Percentiles rank a stretch among this genome's conserved stretches.
Conservation (phyloP, 1,284 basidiomycete genomes). For the Amylostereum areolatum region DNA sequence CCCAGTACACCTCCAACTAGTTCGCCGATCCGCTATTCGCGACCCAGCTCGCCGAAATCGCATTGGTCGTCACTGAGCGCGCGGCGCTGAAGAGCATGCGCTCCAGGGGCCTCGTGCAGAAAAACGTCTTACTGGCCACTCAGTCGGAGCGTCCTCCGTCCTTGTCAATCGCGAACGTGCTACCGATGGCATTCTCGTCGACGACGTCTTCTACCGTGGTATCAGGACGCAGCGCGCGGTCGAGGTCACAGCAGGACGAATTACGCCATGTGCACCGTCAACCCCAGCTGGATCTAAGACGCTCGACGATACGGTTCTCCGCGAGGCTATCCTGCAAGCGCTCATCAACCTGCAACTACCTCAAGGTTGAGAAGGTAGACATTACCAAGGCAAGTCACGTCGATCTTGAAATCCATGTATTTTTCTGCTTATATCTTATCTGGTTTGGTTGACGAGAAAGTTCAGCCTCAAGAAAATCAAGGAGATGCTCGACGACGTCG, state of each 20-base stretch:
- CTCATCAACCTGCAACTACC: slow-evolving; percentile 94
- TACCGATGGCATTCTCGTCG: background rate
- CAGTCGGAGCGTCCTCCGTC: background rate
- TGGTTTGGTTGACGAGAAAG: slow-evolving; percentile 69
- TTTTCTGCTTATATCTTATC: slow-evolving; percentile 8
- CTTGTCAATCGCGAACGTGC: background rate
- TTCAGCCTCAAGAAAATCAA: slow-evolving; percentile 86
- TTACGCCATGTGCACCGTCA: slow-evolving; percentile 98
- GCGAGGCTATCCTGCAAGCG: slow-evolving; percentile 94
- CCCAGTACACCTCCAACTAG: slow-evolving; percentile 97
- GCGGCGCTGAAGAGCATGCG: background rate
- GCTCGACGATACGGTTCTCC: slow-evolving; percentile 88
- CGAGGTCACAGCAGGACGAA: slow-evolving; percentile 81
- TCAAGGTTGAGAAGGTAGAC: slow-evolving; percentile 97
- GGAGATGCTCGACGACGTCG: slow-evolving; percentile 88
- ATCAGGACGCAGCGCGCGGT: background rate
- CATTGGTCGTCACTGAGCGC: background rate
- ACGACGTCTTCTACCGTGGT: background rate
- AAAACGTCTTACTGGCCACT: background rate
- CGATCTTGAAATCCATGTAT: background rate
- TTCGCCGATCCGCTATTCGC: too few species aligned
- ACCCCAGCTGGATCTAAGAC: slow-evolving; percentile 93
- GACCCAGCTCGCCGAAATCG: too few species aligned
- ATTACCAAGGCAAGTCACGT: slow-evolving; percentile 85
- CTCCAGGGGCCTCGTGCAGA: background rate